Conservation (phyloP, 2,329 filamentous ascomycete genomes). For the Fusarium drepaniforme region DNA sequence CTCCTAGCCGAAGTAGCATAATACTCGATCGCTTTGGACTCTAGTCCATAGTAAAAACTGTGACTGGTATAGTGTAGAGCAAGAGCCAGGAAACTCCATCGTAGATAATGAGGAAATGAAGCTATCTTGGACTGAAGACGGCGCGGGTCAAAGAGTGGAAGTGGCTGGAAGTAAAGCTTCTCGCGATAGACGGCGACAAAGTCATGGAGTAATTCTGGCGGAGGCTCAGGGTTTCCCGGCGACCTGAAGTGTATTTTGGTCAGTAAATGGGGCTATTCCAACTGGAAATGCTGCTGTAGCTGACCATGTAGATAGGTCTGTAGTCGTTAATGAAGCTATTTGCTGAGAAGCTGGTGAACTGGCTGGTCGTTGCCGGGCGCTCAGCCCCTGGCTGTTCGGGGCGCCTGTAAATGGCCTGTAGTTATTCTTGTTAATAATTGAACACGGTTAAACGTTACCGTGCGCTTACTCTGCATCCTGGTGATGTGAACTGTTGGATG, state of each 20-base stretch:
- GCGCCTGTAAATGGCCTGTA: background rate
- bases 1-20: conserved; percentile 31
- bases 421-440: background rate
- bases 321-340: conserved; percentile 12
- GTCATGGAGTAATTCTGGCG: conserved; percentile 7
- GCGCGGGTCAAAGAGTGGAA: conserved; percentile 22
- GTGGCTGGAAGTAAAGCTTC: conserved; percentile 35
- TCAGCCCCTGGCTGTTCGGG: background rate
- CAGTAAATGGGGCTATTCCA: background rate
- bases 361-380: background rate
- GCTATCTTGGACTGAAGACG: conserved; percentile 16
- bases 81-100: conserved; percentile 37
- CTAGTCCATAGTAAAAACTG: conserved; percentile 27
- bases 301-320: conserved; percentile 15
- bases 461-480: conserved; percentile 9
- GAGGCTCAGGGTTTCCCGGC: conserved; percentile 27
- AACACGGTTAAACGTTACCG: too few relatives aligned
- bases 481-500: background rate
- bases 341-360: conserved; percentile 5
- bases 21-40: conserved; percentile 38
- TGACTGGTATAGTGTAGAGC: conserved; percentile 20
- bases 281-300: fast-evolving
- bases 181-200: conserved; percentile 26
- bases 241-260: conserved; percentile 6
- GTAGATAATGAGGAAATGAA: conserved; percentile 32